phyloP scores from a whole-genome alignment of 768 basidiomycete species.

The Cystofilobasidium ferigula region DNA sequence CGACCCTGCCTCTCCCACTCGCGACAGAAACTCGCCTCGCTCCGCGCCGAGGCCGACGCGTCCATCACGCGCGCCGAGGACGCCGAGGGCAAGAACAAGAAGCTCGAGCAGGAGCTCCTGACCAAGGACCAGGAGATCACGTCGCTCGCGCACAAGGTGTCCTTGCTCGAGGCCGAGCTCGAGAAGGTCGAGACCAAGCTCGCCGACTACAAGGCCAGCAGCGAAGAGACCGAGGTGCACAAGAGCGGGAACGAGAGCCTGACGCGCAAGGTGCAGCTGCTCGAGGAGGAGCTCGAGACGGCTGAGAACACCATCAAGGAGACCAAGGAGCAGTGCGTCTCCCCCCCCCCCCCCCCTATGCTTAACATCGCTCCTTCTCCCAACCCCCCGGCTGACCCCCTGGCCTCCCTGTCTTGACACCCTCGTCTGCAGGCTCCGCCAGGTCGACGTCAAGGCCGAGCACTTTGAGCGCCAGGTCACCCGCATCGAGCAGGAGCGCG shows the following conservation, averaged over 20 bases:
- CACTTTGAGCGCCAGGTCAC: slow-evolving; percentile 89
- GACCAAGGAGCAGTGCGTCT: slow-evolving; percentile 81
- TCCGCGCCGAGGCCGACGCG: slow-evolving; percentile 74
- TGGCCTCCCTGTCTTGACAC: not conserved
- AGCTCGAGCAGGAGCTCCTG: slow-evolving; percentile 45
- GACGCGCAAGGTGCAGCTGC: slow-evolving; percentile 68
- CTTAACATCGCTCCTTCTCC: slow-evolving; percentile 13
- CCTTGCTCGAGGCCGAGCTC: slow-evolving; percentile 50
- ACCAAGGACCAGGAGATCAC: slow-evolving; percentile 74
- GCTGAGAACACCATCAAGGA: slow-evolving; percentile 96
- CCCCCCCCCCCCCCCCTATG: slow-evolving; percentile 1
- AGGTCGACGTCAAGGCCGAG: slow-evolving; percentile 97
- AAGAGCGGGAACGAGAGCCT: slow-evolving; percentile 64
- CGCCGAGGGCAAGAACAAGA: slow-evolving; percentile 57
- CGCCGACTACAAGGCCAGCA: slow-evolving; percentile 51
- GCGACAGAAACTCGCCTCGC: slow-evolving; percentile 47
- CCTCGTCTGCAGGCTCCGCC: slow-evolving; percentile 73
- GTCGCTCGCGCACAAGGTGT: slow-evolving; percentile 63
- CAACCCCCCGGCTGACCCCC: not conserved
- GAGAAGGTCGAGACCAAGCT: slow-evolving; percentile 62
- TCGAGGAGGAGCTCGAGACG: slow-evolving; percentile 90
- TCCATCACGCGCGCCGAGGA: slow-evolving; percentile 72
- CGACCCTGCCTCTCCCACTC: not conserved
- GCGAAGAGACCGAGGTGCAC: slow-evolving; percentile 57
- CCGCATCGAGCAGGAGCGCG: slow-evolving; percentile 79